These are phyloP conservation scores for Gastrolobium bilobum DNA, from an alignment of 306 rosid genomes.

Conservation along the genomic window DNA sequence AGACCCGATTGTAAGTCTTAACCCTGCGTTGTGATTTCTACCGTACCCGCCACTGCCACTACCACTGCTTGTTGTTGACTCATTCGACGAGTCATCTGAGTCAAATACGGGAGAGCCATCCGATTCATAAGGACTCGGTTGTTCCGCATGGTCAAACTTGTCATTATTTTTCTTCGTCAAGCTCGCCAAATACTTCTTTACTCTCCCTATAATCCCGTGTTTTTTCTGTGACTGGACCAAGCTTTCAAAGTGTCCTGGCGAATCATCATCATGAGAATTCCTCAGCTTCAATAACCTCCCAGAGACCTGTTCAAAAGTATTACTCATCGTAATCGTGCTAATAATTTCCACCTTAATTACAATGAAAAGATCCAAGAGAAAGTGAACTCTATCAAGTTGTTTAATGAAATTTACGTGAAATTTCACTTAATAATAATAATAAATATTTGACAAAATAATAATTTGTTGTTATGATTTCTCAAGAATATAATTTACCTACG, in stretches of 20 bases:
- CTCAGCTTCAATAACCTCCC: slow-evolving; percentile 56
- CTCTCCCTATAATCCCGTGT: slow-evolving; percentile 31
- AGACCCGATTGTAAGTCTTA: slow-evolving; percentile 17
- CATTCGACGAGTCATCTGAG: slow-evolving; percentile 54
- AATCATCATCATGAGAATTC: slow-evolving; percentile 48
- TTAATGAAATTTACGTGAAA: too few relatives aligned
- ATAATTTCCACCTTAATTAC: slow-evolving; percentile 20
- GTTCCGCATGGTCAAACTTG: slow-evolving; percentile 33
- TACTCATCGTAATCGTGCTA: background rate
- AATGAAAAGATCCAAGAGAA: background rate
- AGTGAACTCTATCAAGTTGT: too few relatives aligned
- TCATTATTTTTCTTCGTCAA: slow-evolving; percentile 47
- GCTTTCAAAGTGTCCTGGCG: slow-evolving; percentile 39
- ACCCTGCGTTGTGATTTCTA: background rate
- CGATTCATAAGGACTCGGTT: slow-evolving; percentile 46
- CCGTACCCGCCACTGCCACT: slow-evolving; percentile 29
- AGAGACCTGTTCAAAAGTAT: slow-evolving; percentile 54
- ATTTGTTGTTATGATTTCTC: too few relatives aligned
- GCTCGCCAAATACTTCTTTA: slow-evolving; percentile 52
- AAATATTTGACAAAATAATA: too few relatives aligned
- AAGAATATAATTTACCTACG: background rate
- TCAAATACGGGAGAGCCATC: slow-evolving; percentile 53
- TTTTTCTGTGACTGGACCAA: slow-evolving; percentile 44
- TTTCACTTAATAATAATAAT: too few relatives aligned
- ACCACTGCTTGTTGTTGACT: slow-evolving; percentile 45